A percentile compares a stretch with the other conserved stretches of the same genome.
phyloP scores from a whole-genome alignment of 75 land plant genomes.

The Pinus taeda region DNA sequence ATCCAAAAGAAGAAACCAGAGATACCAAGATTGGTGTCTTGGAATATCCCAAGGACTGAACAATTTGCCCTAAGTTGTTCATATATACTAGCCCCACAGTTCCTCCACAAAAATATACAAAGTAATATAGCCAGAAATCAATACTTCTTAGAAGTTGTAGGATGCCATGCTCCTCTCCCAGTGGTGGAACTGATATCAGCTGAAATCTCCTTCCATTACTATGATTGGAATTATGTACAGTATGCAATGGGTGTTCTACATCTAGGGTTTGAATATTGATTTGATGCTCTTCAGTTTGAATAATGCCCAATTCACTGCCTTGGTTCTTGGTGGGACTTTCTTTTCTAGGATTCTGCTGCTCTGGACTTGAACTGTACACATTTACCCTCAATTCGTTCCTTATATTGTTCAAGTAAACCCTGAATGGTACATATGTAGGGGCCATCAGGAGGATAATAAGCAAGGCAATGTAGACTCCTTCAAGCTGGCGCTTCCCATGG shows the following conservation, averaged over 20 bases:
- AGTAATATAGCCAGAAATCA: conserved; percentile 55
- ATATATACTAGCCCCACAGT: conserved; percentile 53
- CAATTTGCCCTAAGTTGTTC: conserved; percentile 62
- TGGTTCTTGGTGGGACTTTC: conserved; percentile 7
- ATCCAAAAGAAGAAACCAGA: conserved; percentile 51
- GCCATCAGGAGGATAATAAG: not conserved
- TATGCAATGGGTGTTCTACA: not conserved
- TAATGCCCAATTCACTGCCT: conserved; percentile 13
- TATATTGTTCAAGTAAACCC: not conserved
- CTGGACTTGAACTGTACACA: not conserved
- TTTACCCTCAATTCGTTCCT: not conserved
- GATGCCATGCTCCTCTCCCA: conserved; percentile 49
- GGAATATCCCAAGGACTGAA: conserved; percentile 39
- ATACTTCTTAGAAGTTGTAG: conserved; percentile 17
- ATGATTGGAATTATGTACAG: not conserved
- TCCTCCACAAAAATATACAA: conserved; percentile 50
- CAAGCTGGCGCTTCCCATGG: not conserved
- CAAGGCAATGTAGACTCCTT: not conserved
- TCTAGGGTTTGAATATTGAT: not conserved
- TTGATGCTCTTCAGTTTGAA: not conserved
- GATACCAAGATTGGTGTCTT: conserved; percentile 23
- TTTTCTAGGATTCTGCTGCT: not conserved
- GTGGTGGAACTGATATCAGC: not conserved
- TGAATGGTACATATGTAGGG: not conserved
- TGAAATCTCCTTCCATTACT: not conserved